Percentiles rank a stretch among this genome's conserved stretches.
Evolutionary conservation across 1,284 basidiomycete species (phyloP).

Genomic region (Leccinum solheimii): DNA sequence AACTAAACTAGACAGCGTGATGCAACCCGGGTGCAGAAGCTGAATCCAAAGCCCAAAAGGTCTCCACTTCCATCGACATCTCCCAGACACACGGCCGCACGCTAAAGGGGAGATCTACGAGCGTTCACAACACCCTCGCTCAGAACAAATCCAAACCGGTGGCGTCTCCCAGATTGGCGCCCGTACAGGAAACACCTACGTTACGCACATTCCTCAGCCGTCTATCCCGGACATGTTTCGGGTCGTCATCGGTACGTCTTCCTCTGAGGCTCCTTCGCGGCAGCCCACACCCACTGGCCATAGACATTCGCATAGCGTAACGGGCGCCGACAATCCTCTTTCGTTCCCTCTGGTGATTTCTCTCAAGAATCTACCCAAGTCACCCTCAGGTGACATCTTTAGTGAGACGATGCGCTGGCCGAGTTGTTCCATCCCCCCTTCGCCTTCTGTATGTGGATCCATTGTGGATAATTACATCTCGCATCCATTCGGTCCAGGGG

Average conservation of each 20-base stretch:
- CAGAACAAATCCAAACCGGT: conserved; percentile 50
- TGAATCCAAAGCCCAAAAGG: conserved; percentile 36
- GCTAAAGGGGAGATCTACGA: conserved; percentile 53
- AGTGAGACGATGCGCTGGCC: conserved; percentile 65
- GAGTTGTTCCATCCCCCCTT: conserved; percentile 36
- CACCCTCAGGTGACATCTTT: conserved; percentile 55
- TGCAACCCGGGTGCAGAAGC: conserved; percentile 43
- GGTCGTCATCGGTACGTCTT: conserved; percentile 26
- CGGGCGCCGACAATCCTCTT: conserved; percentile 62
- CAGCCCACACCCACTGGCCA: conserved; percentile 48
- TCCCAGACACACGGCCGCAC: conserved; percentile 22
- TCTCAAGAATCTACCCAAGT: conserved; percentile 16
- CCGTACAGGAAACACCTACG: conserved; percentile 21
- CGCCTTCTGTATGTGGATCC: conserved; percentile 36
- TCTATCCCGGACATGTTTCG: conserved; percentile 66
- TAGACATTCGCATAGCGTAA: conserved; percentile 75
- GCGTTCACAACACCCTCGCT: conserved; percentile 62
- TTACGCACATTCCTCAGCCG: conserved; percentile 48
- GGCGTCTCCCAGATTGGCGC: conserved; percentile 15
- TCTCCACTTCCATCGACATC: conserved; percentile 30
- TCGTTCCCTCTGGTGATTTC: conserved; percentile 24
- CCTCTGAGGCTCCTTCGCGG: conserved; percentile 24
- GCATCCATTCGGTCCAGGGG: conserved; percentile 64
- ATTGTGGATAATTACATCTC: conserved; percentile 35
- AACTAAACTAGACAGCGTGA: conserved; percentile 48